Base-by-base conservation (phyloP, 2,329 filamentous ascomycete species). In the Hypocrella siamensis region DNA sequence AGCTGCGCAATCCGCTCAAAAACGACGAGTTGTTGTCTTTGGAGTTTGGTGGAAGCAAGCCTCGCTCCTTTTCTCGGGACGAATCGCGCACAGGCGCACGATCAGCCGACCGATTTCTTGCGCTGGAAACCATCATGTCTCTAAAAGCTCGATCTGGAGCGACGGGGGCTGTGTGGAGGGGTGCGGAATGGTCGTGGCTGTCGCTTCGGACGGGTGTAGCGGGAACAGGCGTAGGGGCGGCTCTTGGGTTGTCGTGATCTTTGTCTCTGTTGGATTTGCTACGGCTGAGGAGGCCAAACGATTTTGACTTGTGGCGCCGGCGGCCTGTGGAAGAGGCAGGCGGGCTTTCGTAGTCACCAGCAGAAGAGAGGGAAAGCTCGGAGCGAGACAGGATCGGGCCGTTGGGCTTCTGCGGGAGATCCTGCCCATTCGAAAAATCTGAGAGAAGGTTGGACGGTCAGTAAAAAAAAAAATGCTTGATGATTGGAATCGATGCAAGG, bases 21-120 rank as follows among this genome's bases (percentile, higher is more conserved):
- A 90, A 74, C 3, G 67, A 64, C 29, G 56, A 62, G 12, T 75
- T 73, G 30, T 67, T 73, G 29, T 79, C 74, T 32, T 68, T 67
- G 40, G 66, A 59, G 1, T 72, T 70, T 2, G 68, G 65, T 18
- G 58, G 63, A 43, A 62, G 70, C 40, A 51, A 58, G 46, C 56
- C 64, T 33, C 53, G 52, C 53, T 68, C 57, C 46, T 54, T 65
- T 33, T 67, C 66, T 31, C 56, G 56, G 11, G 56, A 50, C 10
- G 49, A 47, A 28, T 70, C 65, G 36, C 65, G 56, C 16, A 52
- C 45, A 12, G 54, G 47, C 14, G 60, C 52, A 42, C 81, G 72
- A 49, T 92, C 83, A 38, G 75, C 73, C 4, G 81, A 85, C 42
- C 78, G 75, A 42, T 80, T 83, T 38, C 81, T 69, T 34, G 65